Base-by-base conservation (phyloP, 176 grass and related monocot genomes). In the Carex parvula region DNA sequence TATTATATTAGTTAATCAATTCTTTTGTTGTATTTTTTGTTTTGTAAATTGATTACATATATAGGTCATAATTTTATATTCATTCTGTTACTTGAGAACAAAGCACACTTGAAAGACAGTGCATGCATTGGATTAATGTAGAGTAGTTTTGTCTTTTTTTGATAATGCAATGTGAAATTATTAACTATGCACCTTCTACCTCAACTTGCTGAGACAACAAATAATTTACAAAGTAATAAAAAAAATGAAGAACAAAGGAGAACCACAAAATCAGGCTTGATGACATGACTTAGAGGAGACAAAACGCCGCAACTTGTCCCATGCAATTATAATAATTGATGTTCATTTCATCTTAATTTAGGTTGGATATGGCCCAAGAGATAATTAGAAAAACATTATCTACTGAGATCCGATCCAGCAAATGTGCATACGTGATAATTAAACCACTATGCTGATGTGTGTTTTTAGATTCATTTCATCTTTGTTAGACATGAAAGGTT, bases 351-450 rank as follows among this genome's bases (percentile, higher is more conserved):
- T 60, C 4, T 81, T 63, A 76, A 55, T 53, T 53, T 55, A 32
- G 21, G 11, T 76, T 76, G 6, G 7, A 57, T 78, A 33, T 57
- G 73, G 52, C 52, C 14, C 1, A 3, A 16, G 15, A 0, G 52
- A 55, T 55, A 56, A 57, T 78, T 32, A 33, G 13, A 78, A 78
- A 57, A 78, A 18, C 24, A 78, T 78, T 78, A 78, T 77, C 48
- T 4, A 57, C 26, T 78, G 26, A 78, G 73, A 78, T 78, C 24
- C 16, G 2, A 46, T 71, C 68, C 46, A 77, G 22, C 48, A 17
- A 32, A 2, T 78, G 73, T n/a, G n/a, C n/a, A n/a, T n/a, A n/a
- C n/a, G n/a, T 33, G 48, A 57, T 57, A 78, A 76, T 78, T 55
- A 29, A 29, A 24, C 11, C 42, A 74, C 69, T 74, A 48, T 74